Evolutionary conservation across 257 asterid genomes (phyloP).

Genomic region (Linderniella brevidens): DNA sequence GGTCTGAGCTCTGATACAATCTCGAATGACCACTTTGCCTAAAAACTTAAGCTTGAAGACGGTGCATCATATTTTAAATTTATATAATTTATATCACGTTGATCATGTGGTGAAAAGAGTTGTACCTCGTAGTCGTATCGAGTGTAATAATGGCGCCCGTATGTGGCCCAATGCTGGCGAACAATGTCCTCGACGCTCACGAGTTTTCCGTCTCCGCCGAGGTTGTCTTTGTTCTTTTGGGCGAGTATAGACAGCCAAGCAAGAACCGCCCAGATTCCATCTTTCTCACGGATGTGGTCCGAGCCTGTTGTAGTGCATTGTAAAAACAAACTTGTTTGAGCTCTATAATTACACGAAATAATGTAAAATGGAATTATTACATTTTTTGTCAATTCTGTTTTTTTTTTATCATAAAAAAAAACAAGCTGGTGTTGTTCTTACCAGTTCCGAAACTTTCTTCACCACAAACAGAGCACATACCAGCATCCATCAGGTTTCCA

Average conservation of each 20-base stretch:
- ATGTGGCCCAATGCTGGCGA: conserved; percentile 83
- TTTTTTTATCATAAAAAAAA: no score
- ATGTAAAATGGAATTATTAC: background rate
- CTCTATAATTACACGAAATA: background rate
- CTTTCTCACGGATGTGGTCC: conserved; percentile 96
- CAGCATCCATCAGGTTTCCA: conserved; percentile 99
- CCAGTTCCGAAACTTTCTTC: conserved; percentile 99
- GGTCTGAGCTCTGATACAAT: no score
- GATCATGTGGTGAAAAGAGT: conserved; percentile 5
- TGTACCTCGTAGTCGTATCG: conserved; percentile 91
- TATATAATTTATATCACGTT: no score
- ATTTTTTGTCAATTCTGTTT: conserved; percentile 2
- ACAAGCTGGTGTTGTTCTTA: no score
- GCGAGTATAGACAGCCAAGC: conserved; percentile 95
- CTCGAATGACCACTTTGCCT: no score
- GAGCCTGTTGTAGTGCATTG: conserved; percentile 43
- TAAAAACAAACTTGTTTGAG: background rate
- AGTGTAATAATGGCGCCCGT: conserved; percentile 96
- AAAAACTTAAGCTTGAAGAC: no score
- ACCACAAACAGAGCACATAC: conserved; percentile 95
- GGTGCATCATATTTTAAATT: no score
- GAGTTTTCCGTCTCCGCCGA: conserved; percentile 44
- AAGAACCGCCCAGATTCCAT: conserved; percentile 98
- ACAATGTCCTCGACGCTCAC: conserved; percentile 88
- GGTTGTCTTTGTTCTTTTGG: conserved; percentile 68